Percentiles rank a stretch among this genome's conserved stretches.
Conservation (phyloP, 208 protist genomes). For the Leptomonas seymouri region DNA sequence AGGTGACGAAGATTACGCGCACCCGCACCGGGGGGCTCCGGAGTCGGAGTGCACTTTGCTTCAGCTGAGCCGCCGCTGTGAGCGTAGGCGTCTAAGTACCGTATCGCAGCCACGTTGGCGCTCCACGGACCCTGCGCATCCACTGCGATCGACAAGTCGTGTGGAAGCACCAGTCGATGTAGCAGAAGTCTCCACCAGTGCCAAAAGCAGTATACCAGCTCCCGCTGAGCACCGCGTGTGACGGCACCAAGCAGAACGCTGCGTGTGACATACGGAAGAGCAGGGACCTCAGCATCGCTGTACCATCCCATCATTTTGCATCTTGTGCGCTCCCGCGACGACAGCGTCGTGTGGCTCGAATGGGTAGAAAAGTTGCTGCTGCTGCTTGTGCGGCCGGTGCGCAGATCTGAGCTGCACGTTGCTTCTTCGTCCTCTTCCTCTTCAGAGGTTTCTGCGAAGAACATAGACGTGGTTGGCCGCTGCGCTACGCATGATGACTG, state of each 20-base stretch:
- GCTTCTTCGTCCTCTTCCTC: not conserved
- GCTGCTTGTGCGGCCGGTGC: not conserved
- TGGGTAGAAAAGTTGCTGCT: slow-evolving; percentile 9
- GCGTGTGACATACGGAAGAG: slow-evolving; percentile 27
- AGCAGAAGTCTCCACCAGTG: slow-evolving; percentile 24
- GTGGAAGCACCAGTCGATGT: slow-evolving; percentile 34
- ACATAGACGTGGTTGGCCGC: slow-evolving; percentile 8
- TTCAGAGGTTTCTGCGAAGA: not conserved
- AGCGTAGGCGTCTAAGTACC: slow-evolving; percentile 4
- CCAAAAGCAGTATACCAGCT: slow-evolving; percentile 20
- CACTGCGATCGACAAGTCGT: slow-evolving; percentile 3
- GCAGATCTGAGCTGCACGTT: not conserved
- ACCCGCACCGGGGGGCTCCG: too few relatives aligned
- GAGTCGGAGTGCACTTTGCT: not conserved
- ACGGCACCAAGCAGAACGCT: slow-evolving; percentile 36
- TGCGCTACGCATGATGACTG: too few relatives aligned
- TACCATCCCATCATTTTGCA: slow-evolving; percentile 11
- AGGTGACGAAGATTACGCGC: not conserved
- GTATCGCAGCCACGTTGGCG: slow-evolving; percentile 19
- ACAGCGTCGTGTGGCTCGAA: slow-evolving; percentile 3
- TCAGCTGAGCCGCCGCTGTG: not conserved
- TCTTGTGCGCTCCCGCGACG: not conserved
- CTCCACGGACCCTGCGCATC: not conserved
- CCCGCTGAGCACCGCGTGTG: slow-evolving; percentile 20
- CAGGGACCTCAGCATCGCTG: slow-evolving; percentile 2